A percentile compares a stretch with the other conserved stretches of the same genome.
phyloP scores from a whole-genome alignment of 441 rosid genomes.

The Gossypium lobatum region DNA sequence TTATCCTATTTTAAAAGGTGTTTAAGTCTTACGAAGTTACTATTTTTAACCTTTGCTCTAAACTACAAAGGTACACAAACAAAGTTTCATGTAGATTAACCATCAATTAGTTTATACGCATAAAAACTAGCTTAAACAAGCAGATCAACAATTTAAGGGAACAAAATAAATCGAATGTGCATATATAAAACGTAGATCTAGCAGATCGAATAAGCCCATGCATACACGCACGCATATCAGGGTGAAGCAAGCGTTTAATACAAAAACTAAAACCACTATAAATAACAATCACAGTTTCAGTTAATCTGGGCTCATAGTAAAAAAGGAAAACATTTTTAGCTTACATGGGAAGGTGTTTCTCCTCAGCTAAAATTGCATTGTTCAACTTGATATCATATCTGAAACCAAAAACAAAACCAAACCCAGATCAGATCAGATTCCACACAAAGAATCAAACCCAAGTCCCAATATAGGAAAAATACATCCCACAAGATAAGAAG shows the following conservation, averaged over 20 bases:
- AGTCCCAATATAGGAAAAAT: background rate
- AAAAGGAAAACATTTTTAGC: slow-evolving; percentile 1
- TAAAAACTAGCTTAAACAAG: background rate
- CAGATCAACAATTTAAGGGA: background rate
- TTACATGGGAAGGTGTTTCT: slow-evolving; percentile 90
- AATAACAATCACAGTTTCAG: background rate
- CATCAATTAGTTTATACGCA: background rate
- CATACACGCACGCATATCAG: background rate
- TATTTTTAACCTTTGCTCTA: background rate
- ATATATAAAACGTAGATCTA: background rate
- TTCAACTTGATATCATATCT: slow-evolving; percentile 75
- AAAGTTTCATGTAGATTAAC: background rate
- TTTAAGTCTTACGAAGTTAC: background rate
- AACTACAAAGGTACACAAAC: background rate
- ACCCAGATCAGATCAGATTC: slow-evolving; percentile 1
- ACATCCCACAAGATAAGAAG: background rate
- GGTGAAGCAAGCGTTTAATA: background rate
- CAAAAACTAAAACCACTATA: background rate
- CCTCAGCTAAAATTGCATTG: slow-evolving; percentile 94
- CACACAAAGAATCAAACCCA: background rate
- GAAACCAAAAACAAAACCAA: slow-evolving; percentile 2
- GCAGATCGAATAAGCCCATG: background rate
- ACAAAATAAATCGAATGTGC: background rate
- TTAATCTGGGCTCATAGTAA: background rate
- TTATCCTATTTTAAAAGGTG: background rate